Conservation (phyloP, 352 stramenopile genomes). For the Phytophthora chlamydospora region DNA sequence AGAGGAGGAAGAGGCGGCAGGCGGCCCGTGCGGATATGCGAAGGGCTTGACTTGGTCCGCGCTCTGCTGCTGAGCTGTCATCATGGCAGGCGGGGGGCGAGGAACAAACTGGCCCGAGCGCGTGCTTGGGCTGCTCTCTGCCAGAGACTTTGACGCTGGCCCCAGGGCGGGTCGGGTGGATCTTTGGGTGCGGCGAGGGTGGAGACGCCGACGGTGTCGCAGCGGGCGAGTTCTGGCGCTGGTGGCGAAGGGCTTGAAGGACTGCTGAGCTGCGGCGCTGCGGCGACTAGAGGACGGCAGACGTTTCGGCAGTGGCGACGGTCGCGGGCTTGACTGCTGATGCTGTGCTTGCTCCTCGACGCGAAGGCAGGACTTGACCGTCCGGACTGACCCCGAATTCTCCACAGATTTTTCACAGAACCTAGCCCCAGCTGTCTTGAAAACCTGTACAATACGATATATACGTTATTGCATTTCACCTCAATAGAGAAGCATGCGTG, state of each 20-base stretch:
- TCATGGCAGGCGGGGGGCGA: constrained; percentile 43
- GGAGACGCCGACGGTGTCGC: background rate
- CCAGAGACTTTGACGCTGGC: constrained; percentile 9
- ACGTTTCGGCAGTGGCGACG: no score
- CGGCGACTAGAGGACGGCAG: background rate
- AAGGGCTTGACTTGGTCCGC: constrained; percentile 52
- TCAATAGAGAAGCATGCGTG: no score
- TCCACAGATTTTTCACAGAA: constrained; percentile 40
- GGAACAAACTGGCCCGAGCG: constrained; percentile 11
- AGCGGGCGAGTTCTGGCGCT: background rate
- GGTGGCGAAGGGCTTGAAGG: background rate
- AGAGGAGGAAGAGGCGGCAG: constrained; percentile 10
- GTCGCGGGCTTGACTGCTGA: no score
- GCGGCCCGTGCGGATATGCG: constrained; percentile 36
- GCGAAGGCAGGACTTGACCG: no score
- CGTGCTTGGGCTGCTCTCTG: constrained; percentile 17
- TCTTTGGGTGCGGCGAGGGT: constrained; percentile 18
- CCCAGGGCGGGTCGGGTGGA: constrained; percentile 5
- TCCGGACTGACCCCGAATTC: constrained; percentile 13
- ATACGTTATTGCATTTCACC: no score
- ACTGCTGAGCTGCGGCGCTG: background rate
- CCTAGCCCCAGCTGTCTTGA: no score
- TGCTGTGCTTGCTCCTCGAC: no score
- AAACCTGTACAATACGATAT: no score
- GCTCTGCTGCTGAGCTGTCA: constrained; percentile 62